Percentiles rank a stretch among this genome's conserved stretches.
These are phyloP conservation scores for Neoboletus brunneissimus DNA, from an alignment of 768 basidiomycete genomes.

Conservation along the genomic window DNA sequence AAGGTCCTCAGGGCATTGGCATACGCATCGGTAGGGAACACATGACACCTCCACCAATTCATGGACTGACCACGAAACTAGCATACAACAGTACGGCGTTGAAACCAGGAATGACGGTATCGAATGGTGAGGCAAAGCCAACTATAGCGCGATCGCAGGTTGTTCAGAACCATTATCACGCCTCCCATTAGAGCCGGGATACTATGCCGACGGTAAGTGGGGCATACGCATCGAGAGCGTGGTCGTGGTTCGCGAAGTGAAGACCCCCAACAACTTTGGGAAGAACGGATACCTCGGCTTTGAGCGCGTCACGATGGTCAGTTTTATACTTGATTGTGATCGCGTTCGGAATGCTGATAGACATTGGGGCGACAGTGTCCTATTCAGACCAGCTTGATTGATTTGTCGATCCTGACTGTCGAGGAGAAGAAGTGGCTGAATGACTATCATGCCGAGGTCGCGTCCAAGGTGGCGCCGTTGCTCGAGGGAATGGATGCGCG, in stretches of 20 bases:
- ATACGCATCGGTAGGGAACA: constrained; percentile 34
- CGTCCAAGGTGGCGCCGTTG: constrained; percentile 51
- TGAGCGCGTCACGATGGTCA: constrained; percentile 84
- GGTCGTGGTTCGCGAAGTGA: constrained; percentile 66
- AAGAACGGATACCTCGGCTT: constrained; percentile 79
- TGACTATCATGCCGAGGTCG: constrained; percentile 73
- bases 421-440: constrained; percentile 84
- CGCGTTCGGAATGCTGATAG: background rate
- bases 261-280: constrained; percentile 79
- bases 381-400: constrained; percentile 82
- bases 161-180: background rate
- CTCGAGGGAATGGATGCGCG: constrained; percentile 40
- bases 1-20: constrained; percentile 58
- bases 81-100: constrained; percentile 69
- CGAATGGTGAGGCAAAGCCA: constrained; percentile 53
- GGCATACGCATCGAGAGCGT: constrained; percentile 94
- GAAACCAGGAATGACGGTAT: constrained; percentile 85
- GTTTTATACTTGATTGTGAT: constrained; percentile 21
- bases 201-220: constrained; percentile 85
- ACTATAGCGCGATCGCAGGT: background rate
- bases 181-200: constrained; percentile 68
- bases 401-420: constrained; percentile 54
- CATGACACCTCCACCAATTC: background rate
- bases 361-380: constrained; percentile 50
- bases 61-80: constrained; percentile 22